These are phyloP conservation scores for Taiozyma onychis DNA, from an alignment of 1,139 yeast species.

Conservation along the genomic window DNA sequence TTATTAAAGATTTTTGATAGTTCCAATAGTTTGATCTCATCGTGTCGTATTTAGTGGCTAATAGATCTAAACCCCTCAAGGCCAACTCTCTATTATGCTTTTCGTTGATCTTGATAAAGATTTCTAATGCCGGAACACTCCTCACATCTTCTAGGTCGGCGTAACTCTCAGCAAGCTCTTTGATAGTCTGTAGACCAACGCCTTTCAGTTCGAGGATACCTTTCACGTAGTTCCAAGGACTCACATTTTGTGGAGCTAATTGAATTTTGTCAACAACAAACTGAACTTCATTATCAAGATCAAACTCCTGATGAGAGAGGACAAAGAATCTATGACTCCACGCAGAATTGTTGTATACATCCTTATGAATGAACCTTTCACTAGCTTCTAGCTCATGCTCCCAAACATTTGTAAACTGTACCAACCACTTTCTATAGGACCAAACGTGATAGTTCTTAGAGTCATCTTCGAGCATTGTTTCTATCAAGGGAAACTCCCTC, in stretches of 20 bases:
- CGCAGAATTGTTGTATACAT: slow-evolving; percentile 85
- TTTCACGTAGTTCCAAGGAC: slow-evolving; percentile 79
- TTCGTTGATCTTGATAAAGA: slow-evolving; percentile 47
- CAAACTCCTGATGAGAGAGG: slow-evolving; percentile 19
- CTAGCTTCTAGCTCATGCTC: slow-evolving; percentile 49
- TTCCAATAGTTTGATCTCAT: slow-evolving; percentile 68
- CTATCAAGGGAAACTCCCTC: slow-evolving; percentile 59
- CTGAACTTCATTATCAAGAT: slow-evolving; percentile 36
- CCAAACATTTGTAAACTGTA: slow-evolving; percentile 45
- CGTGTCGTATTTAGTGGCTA: slow-evolving; percentile 55
- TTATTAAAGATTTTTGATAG: slow-evolving; percentile 19
- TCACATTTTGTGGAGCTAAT: slow-evolving; percentile 72
- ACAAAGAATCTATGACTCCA: slow-evolving; percentile 81
- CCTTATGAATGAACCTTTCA: slow-evolving; percentile 45
- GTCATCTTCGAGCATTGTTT: slow-evolving; percentile 69
- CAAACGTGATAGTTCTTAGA: slow-evolving; percentile 93
- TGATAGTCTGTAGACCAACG: slow-evolving; percentile 30
- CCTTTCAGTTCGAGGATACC: slow-evolving; percentile 43
- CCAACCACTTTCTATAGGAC: slow-evolving; percentile 85
- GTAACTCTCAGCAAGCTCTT: slow-evolving; percentile 39
- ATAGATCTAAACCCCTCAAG: slow-evolving; percentile 37
- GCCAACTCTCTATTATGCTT: slow-evolving; percentile 30
- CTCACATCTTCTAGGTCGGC: slow-evolving; percentile 21
- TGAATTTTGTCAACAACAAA: slow-evolving; percentile 43
- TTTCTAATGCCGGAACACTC: slow-evolving; percentile 61